These are phyloP conservation scores for Metarhizium anisopliae DNA, from an alignment of 2,329 filamentous ascomycete genomes.

Conservation along the genomic window DNA sequence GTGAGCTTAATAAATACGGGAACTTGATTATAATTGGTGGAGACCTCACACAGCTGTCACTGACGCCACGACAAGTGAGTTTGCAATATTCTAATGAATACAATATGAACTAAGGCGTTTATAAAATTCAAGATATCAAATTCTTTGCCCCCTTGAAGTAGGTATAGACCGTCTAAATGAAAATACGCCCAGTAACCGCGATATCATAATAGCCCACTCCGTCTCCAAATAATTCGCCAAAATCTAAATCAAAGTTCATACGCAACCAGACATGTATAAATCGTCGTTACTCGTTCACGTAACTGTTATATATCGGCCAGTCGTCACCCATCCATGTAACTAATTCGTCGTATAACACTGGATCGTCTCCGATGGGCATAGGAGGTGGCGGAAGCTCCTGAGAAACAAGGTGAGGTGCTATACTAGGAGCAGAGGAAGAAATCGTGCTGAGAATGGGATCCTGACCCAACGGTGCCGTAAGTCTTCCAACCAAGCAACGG, in stretches of 20 bases:
- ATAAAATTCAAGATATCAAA: not conserved
- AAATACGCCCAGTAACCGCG: no score
- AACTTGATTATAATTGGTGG: not conserved
- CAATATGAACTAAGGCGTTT: not conserved
- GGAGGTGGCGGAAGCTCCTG: constrained; percentile 14
- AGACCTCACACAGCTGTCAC: not conserved
- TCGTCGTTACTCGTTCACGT: not conserved
- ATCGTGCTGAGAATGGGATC: constrained; percentile 10
- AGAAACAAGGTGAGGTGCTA: constrained; percentile 13
- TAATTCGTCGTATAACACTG: constrained; percentile 26
- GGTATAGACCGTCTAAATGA: not conserved
- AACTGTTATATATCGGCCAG: constrained; percentile 20
- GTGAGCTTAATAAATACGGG: not conserved
- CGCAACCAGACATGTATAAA: no score
- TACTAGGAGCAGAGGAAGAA: constrained; percentile 11
- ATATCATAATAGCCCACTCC: no score
- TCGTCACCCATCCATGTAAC: constrained; percentile 29
- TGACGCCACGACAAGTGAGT: no score
- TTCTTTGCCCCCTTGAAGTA: not conserved
- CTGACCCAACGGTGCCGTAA: constrained; percentile 16
- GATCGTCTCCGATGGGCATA: constrained; percentile 20
- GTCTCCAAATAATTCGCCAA: no score
- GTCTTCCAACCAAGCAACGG: constrained; percentile 23
- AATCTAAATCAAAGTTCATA: no score
- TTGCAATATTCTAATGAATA: not conserved